Conservation (phyloP, 148 eudicot genomes). For the Dysphania ambrosioides region DNA sequence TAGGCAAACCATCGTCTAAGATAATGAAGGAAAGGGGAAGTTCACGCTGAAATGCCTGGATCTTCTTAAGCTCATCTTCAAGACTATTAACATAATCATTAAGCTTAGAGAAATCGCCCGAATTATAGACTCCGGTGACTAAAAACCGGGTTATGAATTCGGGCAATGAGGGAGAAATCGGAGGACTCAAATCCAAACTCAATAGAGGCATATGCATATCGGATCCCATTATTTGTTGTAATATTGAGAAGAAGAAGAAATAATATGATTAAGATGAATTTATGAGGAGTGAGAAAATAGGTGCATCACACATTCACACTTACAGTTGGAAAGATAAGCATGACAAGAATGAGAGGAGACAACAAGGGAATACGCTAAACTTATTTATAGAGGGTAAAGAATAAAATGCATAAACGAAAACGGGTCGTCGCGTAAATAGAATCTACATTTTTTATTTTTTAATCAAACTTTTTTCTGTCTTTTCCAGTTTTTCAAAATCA, state of each 20-base stretch:
- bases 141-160: constrained; percentile 30
- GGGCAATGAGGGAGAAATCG: constrained; percentile 22
- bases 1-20: constrained; percentile 50
- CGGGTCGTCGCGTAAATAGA: constrained; percentile 51
- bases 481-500: not conserved
- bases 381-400: constrained; percentile 11
- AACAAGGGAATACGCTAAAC: not conserved
- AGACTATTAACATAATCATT: constrained; percentile 30
- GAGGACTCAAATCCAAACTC: constrained; percentile 36
- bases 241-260: too few relatives aligned
- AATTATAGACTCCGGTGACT: constrained; percentile 15
- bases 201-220: constrained; percentile 29
- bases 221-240: constrained; percentile 27
- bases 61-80: constrained; percentile 49
- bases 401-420: constrained; percentile 15
- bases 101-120: constrained; percentile 31
- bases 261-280: too few relatives aligned
- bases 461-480: not conserved
- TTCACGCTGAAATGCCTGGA: constrained; percentile 58
- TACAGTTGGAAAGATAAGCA: constrained; percentile 7
- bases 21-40: constrained; percentile 55
- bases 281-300: constrained; percentile 5
- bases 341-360: not conserved
- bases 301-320: constrained; percentile 4
- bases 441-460: too few relatives aligned